Evolutionary conservation across 179 eudicot genomes (phyloP), one percentile per base, ranked within the genome.

Genomic region (Patellifolia procumbens): DNA sequence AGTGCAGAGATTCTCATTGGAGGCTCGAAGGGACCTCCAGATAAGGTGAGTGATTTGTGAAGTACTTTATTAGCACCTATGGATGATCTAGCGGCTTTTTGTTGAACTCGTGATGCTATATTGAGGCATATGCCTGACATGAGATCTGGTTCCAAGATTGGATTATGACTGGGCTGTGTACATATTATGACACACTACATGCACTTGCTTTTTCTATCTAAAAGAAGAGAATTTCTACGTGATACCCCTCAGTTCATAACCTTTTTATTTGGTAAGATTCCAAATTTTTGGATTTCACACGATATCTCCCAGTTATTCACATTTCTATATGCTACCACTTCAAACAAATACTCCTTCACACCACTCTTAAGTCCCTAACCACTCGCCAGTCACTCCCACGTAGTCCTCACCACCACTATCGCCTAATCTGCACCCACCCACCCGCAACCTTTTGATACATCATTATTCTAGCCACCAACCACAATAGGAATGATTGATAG

Each of bases 1-100:
- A 93, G 98, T 80, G 98, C 98, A 65, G 98, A 93, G 73, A 91
- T 93, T 75, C 68, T 91, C 70, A 85, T 91, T 28, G 98, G 98
- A 85, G 98, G 95, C 53, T 77, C 85, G 5, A 93, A 89, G 80
- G 98, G 98, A 42, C 98, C 98, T 34, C 93, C 94, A 46, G 91
- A 93, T 77, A 93, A 91, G 98, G 98, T 93, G 71, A 81, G 96
- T 83, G 56, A 53, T 77, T 72, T 42, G 5, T 69, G 34, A 22
- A 16, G 29, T 53, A 34, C 7, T 7, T 24, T 39, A 73, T 31
- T 17, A 58, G n/a, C 26, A 28, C 51, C 45, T 26, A 26, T 62
- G 8, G 42, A 3, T 15, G 24, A 32, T 28, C 7, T 26, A 48
- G 58, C n/a, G 29, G 24, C 28, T 68, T 34, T 28, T 16, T 45